Conservation (phyloP, 2,329 filamentous ascomycete genomes). For the Magnaporthiopsis incrustans region DNA sequence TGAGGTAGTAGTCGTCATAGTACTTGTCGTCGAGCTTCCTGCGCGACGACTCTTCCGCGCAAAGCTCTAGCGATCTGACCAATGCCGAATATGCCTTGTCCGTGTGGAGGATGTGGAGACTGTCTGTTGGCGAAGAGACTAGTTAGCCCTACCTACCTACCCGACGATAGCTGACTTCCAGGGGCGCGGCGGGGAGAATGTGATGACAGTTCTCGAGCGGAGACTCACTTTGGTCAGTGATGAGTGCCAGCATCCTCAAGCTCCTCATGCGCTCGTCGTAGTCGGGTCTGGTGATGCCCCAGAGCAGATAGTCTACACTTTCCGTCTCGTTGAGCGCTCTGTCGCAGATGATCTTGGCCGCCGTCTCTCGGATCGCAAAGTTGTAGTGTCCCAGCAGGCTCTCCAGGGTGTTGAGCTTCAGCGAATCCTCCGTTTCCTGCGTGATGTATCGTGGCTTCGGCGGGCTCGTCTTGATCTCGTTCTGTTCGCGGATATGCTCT, state of each 20-base stretch:
- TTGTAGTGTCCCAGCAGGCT: slow-evolving; percentile 64
- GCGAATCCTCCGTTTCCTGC: slow-evolving; percentile 65
- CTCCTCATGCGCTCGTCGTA: slow-evolving; percentile 52
- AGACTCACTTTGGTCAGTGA: slow-evolving; percentile 39
- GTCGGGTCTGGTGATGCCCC: slow-evolving; percentile 49
- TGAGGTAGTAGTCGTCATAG: slow-evolving; percentile 56
- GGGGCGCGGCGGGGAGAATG: not conserved
- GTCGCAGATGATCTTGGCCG: slow-evolving; percentile 50
- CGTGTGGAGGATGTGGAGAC: slow-evolving; percentile 40
- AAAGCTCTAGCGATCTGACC: slow-evolving; percentile 52
- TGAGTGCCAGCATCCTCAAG: slow-evolving; percentile 46
- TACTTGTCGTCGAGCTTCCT: slow-evolving; percentile 45
- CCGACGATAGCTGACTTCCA: slow-evolving; percentile 10
- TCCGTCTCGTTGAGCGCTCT: slow-evolving; percentile 50
- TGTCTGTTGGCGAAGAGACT: slow-evolving; percentile 20
- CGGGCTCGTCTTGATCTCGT: slow-evolving; percentile 55
- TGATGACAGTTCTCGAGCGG: slow-evolving; percentile 16
- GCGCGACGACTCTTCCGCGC: slow-evolving; percentile 39
- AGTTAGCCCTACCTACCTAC: not conserved
- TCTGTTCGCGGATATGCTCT: slow-evolving; percentile 51
- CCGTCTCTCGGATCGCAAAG: slow-evolving; percentile 62
- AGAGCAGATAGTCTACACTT: slow-evolving; percentile 42
- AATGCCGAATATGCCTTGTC: slow-evolving; percentile 46
- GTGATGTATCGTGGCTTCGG: slow-evolving; percentile 67
- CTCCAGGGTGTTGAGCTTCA: slow-evolving; percentile 57